Conservation (phyloP, 371 early-diverging fungal species). For the Mucor lusitanicus region DNA sequence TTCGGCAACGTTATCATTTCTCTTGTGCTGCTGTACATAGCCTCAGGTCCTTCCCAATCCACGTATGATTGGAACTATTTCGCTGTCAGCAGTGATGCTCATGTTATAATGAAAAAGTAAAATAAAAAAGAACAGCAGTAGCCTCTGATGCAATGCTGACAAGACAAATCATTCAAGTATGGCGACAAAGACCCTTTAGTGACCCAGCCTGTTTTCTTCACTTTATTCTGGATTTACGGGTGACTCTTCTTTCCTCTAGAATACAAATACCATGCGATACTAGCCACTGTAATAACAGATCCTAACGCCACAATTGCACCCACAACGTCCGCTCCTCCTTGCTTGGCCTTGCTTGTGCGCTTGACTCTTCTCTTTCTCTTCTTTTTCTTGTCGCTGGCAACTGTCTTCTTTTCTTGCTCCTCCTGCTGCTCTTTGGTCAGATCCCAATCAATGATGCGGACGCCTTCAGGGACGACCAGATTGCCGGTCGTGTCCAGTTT, state of each 20-base stretch:
- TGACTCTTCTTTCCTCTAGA: conserved; percentile 18
- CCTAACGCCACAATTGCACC: conserved; percentile 32
- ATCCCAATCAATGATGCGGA: conserved; percentile 46
- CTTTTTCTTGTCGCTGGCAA: background rate
- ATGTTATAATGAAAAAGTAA: too few species aligned
- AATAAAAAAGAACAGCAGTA: too few species aligned
- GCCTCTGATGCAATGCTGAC: too few species aligned
- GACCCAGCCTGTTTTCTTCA: too few species aligned
- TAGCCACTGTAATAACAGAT: conserved; percentile 37
- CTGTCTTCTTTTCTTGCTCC: conserved; percentile 1
- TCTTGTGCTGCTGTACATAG: too few species aligned
- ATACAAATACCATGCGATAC: conserved; percentile 39
- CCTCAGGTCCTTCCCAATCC: too few species aligned
- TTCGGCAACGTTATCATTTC: too few species aligned
- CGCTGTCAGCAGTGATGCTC: too few species aligned
- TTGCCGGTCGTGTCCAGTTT: conserved; percentile 46
- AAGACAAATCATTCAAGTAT: too few species aligned
- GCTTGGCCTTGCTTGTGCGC: conserved; percentile 9
- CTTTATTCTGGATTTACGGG: conserved; percentile 5
- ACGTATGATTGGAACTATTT: too few species aligned
- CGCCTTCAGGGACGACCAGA: conserved; percentile 42
- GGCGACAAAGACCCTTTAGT: too few species aligned
- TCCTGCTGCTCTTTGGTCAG: conserved; percentile 23
- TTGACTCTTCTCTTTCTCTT: conserved; percentile 28
- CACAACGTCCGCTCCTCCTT: conserved; percentile 14